Evolutionary conservation across 148 eudicot genomes (phyloP), one percentile per base, ranked within the genome.

Genomic region (Nyssa sinensis): DNA sequence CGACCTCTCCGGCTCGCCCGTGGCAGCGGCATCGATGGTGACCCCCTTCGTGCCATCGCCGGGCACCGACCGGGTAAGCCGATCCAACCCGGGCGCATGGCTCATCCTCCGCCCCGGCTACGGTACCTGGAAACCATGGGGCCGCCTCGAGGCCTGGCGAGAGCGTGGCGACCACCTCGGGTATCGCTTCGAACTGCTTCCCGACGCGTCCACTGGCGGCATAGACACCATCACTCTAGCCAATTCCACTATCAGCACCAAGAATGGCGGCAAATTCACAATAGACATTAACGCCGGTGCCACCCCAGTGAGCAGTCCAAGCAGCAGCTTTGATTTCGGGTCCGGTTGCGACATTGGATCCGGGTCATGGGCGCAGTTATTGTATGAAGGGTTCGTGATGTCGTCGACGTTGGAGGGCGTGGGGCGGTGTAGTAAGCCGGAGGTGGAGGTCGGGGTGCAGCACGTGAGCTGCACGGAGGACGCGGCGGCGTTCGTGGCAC

Each of bases 41-140:
- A 94, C 98, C 47, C 98, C 98, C 0, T 94, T 94, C 64, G 98
- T 94, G 41, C 95, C 98, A 4, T 90, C 93, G 1, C 89, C 80
- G 0, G 95, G 95, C 23, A 78, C 92, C 34, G 88, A 92, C 51
- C 79, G 83, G 33, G 98, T 94, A 51, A 79, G 88, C 86, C 76
- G 76, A 7, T 87, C 97, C 12, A 94, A 91, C 82, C 97, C 98
- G 2, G 98, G 97, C 19, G 94, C 97, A 5, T 93, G 98, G 98
- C 91, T 93, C 67, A 89, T 93, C 75, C 86, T 93, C 39, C 88
- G 91, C 12, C 97, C 98, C 2, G 97, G 90, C 14, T 88, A 86
- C 9, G 74, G 79, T 21, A 94, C 97, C 0, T 94, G 98, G 98
- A 92, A 86, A 77, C 97, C 98, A 0, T 94, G 98, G 98, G 98